Evolutionary conservation across 73 alveolate genomes (phyloP), one percentile per base, ranked within the genome.

Genomic region (Paramecium biaurelia): DNA sequence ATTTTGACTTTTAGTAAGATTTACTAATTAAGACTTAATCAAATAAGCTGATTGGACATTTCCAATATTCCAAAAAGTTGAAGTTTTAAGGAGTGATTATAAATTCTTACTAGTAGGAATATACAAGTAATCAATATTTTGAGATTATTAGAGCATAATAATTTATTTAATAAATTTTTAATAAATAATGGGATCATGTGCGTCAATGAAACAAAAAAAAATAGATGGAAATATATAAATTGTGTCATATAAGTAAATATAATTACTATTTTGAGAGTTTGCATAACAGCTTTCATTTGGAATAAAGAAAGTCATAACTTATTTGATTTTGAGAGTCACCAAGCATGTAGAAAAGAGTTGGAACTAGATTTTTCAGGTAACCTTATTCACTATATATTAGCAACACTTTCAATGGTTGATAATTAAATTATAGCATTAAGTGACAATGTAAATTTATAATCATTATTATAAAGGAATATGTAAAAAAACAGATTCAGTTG

Each of bases 351-450:
- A 9, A 79, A 45, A 79, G 90, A 79, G 28, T 24, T 79, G 8
- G 90, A 79, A 79, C 74, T 79, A 18, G 90, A 79, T 47, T 79
- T 41, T 24, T 79, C 90, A 42, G 90, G 90, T 79, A 79, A 43
- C 28, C 9, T 18, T 23, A 6, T 43, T 24, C 7, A 15, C 1
- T 43, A 79, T 43, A 1, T 26, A 21, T 43, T 43, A 79, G 90
- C 90, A 2, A 79, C 90, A 42, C 45, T 79, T 23, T 79, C 90
- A 26, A 79, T 79, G 56, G 90, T 79, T 18, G 90, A 79, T 79
- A 79, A 47, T 79, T 79, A 79, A 45, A 79, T 79, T 2, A 47
- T 79, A 24, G 90, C 90, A 38, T 24, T 79, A 43, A 79, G 74
- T 23, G 90, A 79, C 26, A 79, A 79, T 79, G 90, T 79, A 79